Base-by-base conservation (phyloP, 139 green algal genomes). In the Prasinococcaceae sp. region DNA sequence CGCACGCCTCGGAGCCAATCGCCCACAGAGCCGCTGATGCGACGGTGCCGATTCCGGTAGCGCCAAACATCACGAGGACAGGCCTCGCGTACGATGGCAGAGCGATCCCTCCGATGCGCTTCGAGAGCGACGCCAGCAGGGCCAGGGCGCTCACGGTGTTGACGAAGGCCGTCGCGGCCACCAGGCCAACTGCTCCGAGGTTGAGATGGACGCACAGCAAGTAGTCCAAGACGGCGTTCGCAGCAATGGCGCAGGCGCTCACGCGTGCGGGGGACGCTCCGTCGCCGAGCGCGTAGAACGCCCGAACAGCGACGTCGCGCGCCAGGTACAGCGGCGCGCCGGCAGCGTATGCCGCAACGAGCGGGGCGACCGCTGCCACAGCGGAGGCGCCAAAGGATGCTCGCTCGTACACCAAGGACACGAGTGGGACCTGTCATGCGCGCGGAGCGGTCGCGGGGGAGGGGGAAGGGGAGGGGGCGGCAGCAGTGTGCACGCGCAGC, bases 281-380 rank as follows among this genome's bases (percentile, higher is more conserved):
- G 17, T 65, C 62, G 28, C 64, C 48, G 16, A 72, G 47, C 6
- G 63, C 66, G 35, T 73, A 69, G 43, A 73, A 73, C 17, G 53
- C 64, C 2, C 50, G 42, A 14, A 74, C 64, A 6, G 63, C 23
- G 2, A 73, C 62, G 16, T 73, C 64, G 19, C 50, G 32, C 8
- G 23, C 43, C 12, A 73, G 27, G 41, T 70, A 74, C 5, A 20
- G 20, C 1, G 22, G 32, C 6, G 63, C 55, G 2, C 64, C 61
- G 4, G 30, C n/a, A 6, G 61, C 42, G 33, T 74, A 72, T 61
- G 33, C 27, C 28, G 20, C 16, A 24, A 66, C 5, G 8, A 65
- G 9, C 6, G 12, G 12, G n/a, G 42, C 19, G 47, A 60, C 23
- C 41, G 22, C n/a, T n/a, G 41, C 41, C 22, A 49, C 9, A 10